Base-by-base conservation (phyloP, 2,329 filamentous ascomycete species). In the Xylogone sp. region DNA sequence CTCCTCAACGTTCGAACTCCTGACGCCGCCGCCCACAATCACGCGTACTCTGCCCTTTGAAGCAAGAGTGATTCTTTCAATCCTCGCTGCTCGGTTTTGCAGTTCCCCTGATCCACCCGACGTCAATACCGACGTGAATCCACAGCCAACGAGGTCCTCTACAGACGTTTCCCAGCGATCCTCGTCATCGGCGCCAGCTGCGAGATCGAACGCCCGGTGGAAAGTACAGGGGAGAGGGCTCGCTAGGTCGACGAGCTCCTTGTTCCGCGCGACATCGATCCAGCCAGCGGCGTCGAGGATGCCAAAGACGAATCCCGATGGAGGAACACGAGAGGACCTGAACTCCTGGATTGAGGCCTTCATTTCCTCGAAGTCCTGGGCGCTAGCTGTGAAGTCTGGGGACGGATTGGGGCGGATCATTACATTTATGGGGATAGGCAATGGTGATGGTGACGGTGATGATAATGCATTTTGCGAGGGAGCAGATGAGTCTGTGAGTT, bases 301-400 rank as follows among this genome's bases (percentile, higher is more conserved):
- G 0, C 78, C 78, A 54, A 81, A 78, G 1, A 81, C 77, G 53
- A 79, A 79, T 0, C 77, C 78, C 55, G 71, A 67, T 0, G 70
- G 73, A 5, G 6, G 13, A 16, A 7, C 8, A 1, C 59, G 54
- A 2, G 42, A 22, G 0, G 53, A 22, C 21, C 68, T 70, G 52
- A 76, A 69, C 0, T 21, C 31, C 6, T 54, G 18, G 2, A 81
- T 67, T 0, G 68, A 66, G 0, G 50, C 42, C 34, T 70, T 68
- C 77, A 82, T 81, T 4, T 51, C 21, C 2, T 64, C 56, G 21
- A 75, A 72, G 21, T 80, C 75, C 0, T 51, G 24, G 0, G 63
- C 46, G 0, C 64, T 62, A 52, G 80, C 80, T 7, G 57, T 53
- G 55, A 81, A 81, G 51, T 71, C 51, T 0, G 72, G 70, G 34